These are phyloP conservation scores for Venturia aucupariae DNA, from an alignment of 2,329 filamentous ascomycete genomes.

Conservation along the genomic window DNA sequence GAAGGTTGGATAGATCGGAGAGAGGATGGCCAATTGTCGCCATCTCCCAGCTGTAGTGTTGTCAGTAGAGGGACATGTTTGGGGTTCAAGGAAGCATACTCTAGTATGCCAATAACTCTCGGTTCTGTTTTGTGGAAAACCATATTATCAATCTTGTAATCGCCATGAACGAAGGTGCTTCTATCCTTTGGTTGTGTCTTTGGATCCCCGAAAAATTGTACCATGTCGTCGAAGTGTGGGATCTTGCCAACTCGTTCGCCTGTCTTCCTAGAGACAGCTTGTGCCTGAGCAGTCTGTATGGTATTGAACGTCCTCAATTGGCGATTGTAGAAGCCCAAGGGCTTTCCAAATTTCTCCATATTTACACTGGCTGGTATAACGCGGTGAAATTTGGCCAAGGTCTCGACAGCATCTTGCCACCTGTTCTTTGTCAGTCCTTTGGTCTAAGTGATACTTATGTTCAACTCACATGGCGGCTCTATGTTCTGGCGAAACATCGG, in stretches of 20 bases:
- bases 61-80: no score
- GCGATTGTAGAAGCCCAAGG: conserved; percentile 69
- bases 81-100: no score
- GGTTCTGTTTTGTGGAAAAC: conserved; percentile 80
- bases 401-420: conserved; percentile 76
- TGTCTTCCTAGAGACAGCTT: conserved; percentile 67
- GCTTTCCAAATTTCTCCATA: conserved; percentile 64
- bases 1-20: conserved; percentile 78
- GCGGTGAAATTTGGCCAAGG: conserved; percentile 76
- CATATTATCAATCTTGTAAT: conserved; percentile 70
- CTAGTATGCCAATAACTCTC: conserved; percentile 81
- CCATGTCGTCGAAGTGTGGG: conserved; percentile 72
- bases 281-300: conserved; percentile 70
- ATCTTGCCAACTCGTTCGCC: conserved; percentile 68
- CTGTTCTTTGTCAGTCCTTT: conserved; percentile 28
- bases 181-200: conserved; percentile 65
- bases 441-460: background rate
- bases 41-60: conserved; percentile 88
- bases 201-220: conserved; percentile 65
- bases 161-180: conserved; percentile 76
- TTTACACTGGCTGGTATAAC: conserved; percentile 59
- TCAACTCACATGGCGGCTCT: conserved; percentile 56
- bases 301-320: conserved; percentile 76
- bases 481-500: conserved; percentile 58
- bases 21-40: conserved; percentile 94